Percentiles rank a stretch among this genome's conserved stretches.
phyloP scores from a whole-genome alignment of 768 basidiomycete genomes.

The Mrakia frigida region DNA sequence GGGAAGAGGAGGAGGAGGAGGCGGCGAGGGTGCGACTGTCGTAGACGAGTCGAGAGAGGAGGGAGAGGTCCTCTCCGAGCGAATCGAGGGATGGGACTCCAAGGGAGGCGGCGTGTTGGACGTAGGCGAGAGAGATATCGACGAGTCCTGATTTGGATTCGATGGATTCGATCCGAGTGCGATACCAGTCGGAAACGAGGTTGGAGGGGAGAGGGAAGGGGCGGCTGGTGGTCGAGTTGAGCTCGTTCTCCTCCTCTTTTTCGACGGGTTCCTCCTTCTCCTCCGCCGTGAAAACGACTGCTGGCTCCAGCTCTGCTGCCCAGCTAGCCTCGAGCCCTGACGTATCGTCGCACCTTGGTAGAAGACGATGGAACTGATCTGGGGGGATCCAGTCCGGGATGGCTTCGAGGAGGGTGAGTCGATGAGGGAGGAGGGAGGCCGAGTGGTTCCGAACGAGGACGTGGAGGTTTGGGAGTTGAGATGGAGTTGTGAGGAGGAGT shows the following conservation, averaged over 20 bases:
- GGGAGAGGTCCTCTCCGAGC: constrained; percentile 83
- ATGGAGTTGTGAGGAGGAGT: constrained; percentile 60
- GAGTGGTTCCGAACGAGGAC: constrained; percentile 58
- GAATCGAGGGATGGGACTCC: constrained; percentile 73
- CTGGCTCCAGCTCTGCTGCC: constrained; percentile 9
- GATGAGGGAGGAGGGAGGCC: constrained; percentile 59
- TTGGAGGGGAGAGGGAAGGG: constrained; percentile 49
- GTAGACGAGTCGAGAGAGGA: constrained; percentile 81
- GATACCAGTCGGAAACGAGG: constrained; percentile 72
- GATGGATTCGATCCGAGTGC: constrained; percentile 56
- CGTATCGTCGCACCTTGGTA: constrained; percentile 58
- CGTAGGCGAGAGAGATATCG: constrained; percentile 67
- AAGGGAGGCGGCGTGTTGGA: constrained; percentile 80
- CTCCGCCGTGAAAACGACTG: not conserved
- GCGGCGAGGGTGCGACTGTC: constrained; percentile 48
- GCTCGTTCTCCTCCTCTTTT: constrained; percentile 28
- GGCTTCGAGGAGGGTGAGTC: constrained; percentile 62
- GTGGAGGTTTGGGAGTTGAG: constrained; percentile 56
- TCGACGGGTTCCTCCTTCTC: not conserved
- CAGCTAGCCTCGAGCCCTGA: constrained; percentile 48
- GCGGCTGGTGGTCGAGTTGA: constrained; percentile 16
- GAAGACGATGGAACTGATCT: constrained; percentile 55
- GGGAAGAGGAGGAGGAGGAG: constrained; percentile 4
- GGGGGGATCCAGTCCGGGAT: constrained; percentile 72
- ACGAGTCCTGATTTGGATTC: constrained; percentile 67